Conservation (phyloP, 179 eudicot genomes). For the Silene coronaria region DNA sequence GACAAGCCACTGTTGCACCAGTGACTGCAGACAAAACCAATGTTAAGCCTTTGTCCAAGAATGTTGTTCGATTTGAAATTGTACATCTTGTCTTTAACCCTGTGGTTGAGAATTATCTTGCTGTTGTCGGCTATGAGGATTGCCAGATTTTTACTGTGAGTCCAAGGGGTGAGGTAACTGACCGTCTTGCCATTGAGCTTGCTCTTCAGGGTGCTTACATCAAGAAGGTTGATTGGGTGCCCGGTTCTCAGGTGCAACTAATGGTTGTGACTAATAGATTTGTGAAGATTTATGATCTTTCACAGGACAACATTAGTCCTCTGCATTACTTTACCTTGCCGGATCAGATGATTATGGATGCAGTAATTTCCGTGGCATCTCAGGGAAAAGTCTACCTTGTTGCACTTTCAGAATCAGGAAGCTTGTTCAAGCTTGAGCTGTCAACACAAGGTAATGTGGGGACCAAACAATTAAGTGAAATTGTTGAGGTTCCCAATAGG, state of each 20-base stretch:
- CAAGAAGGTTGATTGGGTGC: slow-evolving; percentile 92
- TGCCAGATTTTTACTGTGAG: slow-evolving; percentile 95
- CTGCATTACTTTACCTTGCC: slow-evolving; percentile 85
- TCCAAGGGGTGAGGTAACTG: slow-evolving; percentile 96
- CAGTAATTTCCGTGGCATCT: slow-evolving; percentile 63
- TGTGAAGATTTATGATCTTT: slow-evolving; percentile 92
- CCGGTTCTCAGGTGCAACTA: slow-evolving; percentile 96
- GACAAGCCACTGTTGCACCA: slow-evolving; percentile 92
- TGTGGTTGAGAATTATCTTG: slow-evolving; percentile 86
- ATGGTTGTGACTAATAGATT: slow-evolving; percentile 94
- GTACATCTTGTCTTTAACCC: slow-evolving; percentile 88
- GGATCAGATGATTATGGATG: slow-evolving; percentile 73
- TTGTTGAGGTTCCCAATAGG: slow-evolving; percentile 49
- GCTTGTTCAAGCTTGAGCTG: slow-evolving; percentile 78
- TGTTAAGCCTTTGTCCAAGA: slow-evolving; percentile 94
- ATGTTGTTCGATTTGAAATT: slow-evolving; percentile 94
- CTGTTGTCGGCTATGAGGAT: slow-evolving; percentile 97
- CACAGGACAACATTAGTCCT: slow-evolving; percentile 96
- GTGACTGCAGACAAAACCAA: slow-evolving; percentile 97
- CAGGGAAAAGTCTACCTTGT: slow-evolving; percentile 70
- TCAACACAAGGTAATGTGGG: slow-evolving; percentile 66
- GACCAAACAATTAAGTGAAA: slow-evolving; percentile 66
- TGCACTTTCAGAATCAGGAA: slow-evolving; percentile 82
- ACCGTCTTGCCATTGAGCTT: slow-evolving; percentile 92
- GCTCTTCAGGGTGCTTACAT: slow-evolving; percentile 99